A percentile compares a stretch with the other conserved stretches of the same genome.
These are phyloP conservation scores for Musa acuminata DNA, from an alignment of 176 grass and related monocot species.

Conservation along the genomic window DNA sequence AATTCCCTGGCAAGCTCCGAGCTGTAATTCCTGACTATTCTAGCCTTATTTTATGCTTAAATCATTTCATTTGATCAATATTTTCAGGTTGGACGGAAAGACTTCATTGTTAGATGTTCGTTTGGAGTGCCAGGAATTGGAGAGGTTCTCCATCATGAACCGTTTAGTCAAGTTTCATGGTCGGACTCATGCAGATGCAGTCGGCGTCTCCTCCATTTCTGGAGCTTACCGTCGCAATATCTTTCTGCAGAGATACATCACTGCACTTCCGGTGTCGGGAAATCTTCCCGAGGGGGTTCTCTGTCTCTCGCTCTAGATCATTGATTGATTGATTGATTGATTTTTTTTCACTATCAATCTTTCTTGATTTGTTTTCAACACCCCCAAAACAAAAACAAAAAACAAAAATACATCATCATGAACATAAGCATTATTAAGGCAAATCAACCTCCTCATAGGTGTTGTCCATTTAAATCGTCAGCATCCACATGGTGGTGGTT, in stretches of 20 bases:
- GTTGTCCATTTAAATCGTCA: not conserved
- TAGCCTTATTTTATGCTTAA: not conserved
- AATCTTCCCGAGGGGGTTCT: conserved; percentile 9
- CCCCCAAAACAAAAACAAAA: not conserved
- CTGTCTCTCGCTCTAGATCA: conserved; percentile 12
- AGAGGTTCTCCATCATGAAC: conserved; percentile 15
- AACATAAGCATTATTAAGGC: not conserved
- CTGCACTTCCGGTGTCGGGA: not conserved
- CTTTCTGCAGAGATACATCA: conserved; percentile 9
- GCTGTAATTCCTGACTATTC: not conserved
- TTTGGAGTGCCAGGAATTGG: conserved; percentile 9
- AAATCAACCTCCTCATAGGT: not conserved
- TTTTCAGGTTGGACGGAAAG: conserved; percentile 4
- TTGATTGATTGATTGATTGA: not conserved
- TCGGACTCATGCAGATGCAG: not conserved
- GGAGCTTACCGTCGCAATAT: not conserved
- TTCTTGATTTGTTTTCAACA: not conserved
- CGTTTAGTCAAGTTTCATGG: conserved; percentile 12
- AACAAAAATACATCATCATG: not conserved
- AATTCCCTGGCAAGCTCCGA: not conserved
- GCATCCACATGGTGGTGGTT: not conserved
- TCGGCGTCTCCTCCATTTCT: not conserved
- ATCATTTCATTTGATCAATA: not conserved
- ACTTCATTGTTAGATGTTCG: conserved; percentile 1
- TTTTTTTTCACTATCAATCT: not conserved